phyloP scores from a whole-genome alignment of 2,329 filamentous ascomycete species.

The Paecilomyces sp. region DNA sequence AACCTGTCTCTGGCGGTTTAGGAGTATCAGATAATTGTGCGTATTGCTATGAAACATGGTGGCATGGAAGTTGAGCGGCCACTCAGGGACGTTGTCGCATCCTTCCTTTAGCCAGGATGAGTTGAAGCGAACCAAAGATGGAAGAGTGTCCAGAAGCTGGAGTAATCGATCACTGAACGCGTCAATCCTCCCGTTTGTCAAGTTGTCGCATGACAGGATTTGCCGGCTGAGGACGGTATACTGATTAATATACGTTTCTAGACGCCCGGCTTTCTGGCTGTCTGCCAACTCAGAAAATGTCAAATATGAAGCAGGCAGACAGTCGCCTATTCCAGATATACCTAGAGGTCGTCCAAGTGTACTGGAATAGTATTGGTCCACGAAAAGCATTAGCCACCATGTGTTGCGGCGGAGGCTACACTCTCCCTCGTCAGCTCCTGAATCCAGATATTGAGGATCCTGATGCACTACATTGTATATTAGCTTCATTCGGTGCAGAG shows the following conservation, averaged over 20 bases:
- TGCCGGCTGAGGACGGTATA: constrained; percentile 1
- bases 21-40: constrained; percentile 3
- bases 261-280: background rate
- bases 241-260: background rate
- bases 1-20: constrained; percentile 1
- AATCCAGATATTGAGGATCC: constrained; percentile 1
- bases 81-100: background rate
- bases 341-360: constrained; percentile 3
- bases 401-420: constrained; percentile 1
- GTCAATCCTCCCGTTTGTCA: constrained; percentile 2
- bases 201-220: background rate
- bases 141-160: background rate
- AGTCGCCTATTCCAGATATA: constrained; percentile 3
- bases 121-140: constrained; percentile 1
- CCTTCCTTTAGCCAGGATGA: background rate
- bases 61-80: constrained; percentile 1
- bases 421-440: background rate
- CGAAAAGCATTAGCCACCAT: constrained; percentile 3
- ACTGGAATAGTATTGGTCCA: constrained; percentile 1
- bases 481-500: too few species aligned
- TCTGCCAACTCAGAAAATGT: background rate
- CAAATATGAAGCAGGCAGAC: background rate
- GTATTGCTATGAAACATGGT: background rate
- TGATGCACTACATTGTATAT: constrained; percentile 1
- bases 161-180: constrained; percentile 1